Conservation (phyloP, 2,329 filamentous ascomycete species). For the Nothophaeocryptopus gaeumannii region DNA sequence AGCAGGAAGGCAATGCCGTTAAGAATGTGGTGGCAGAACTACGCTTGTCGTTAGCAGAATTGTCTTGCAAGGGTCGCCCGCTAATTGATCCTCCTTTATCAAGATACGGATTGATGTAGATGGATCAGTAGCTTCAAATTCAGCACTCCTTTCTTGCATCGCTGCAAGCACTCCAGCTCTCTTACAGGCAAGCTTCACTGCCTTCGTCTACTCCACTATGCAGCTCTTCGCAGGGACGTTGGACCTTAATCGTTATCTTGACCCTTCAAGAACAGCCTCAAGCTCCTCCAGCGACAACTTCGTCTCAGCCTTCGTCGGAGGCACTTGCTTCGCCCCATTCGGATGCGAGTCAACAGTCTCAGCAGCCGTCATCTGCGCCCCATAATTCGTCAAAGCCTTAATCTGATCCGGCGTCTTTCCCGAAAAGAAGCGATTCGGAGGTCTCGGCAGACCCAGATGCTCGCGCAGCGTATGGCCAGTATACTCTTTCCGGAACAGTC, state of each 20-base stretch:
- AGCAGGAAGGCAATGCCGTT: too few relatives aligned
- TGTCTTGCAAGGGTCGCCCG: too few relatives aligned
- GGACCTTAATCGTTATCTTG: neutral
- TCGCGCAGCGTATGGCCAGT: constrained; percentile 25
- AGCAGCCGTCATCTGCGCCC: constrained; percentile 13
- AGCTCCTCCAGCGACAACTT: constrained; percentile 7
- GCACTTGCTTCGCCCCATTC: constrained; percentile 9
- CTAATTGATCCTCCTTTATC: too few relatives aligned
- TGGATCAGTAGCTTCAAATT: too few relatives aligned
- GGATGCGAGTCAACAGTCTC: constrained; percentile 2
- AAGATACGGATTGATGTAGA: too few relatives aligned
- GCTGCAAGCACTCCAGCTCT: too few relatives aligned
- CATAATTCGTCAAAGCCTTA: constrained; percentile 9
- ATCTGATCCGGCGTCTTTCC: constrained; percentile 12
- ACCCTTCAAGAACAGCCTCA: constrained; percentile 12
- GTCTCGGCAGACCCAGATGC: constrained; percentile 26
- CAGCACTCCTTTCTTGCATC: too few relatives aligned
- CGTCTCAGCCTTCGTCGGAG: neutral
- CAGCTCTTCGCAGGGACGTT: too few relatives aligned
- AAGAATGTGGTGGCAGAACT: too few relatives aligned
- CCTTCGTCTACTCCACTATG: too few relatives aligned
- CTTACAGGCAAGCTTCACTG: too few relatives aligned
- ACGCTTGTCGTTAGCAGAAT: too few relatives aligned
- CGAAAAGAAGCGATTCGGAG: constrained; percentile 25
- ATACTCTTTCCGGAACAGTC: constrained; percentile 26